Percentiles rank a stretch among this genome's conserved stretches.
Conservation (phyloP, 345 rosid genomes). For the Bruguiera gymnorhiza region DNA sequence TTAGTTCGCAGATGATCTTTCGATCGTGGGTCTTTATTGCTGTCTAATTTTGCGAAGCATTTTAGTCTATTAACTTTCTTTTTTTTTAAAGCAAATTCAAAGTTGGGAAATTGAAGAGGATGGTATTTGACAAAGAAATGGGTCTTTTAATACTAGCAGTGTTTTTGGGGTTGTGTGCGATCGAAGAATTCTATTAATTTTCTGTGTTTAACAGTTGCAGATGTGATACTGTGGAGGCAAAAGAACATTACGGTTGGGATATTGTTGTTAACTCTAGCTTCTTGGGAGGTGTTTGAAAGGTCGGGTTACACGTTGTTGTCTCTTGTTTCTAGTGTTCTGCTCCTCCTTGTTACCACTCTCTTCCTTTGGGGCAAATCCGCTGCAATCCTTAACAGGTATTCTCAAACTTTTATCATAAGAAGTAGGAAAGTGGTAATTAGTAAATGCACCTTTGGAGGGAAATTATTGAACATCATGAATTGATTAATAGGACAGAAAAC, state of each 20-base stretch:
- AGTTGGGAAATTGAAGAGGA: no score
- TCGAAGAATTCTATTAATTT: neutral
- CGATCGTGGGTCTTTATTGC: no score
- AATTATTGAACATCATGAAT: neutral
- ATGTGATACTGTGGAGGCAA: constrained; percentile 83
- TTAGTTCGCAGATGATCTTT: no score
- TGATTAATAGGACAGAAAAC: neutral
- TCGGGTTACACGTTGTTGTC: constrained; percentile 83
- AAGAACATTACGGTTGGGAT: constrained; percentile 61
- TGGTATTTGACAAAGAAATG: no score
- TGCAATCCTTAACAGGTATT: constrained; percentile 77
- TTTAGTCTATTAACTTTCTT: no score
- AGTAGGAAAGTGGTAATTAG: neutral
- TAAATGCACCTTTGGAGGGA: neutral
- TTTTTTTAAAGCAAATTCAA: no score
- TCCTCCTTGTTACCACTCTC: constrained; percentile 70
- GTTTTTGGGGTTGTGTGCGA: neutral
- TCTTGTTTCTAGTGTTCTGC: constrained; percentile 79
- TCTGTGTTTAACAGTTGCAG: constrained; percentile 63
- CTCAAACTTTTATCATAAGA: constrained; percentile 1
- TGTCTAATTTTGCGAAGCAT: no score
- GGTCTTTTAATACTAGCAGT: no score
- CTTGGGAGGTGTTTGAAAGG: constrained; percentile 85
- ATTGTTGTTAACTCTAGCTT: constrained; percentile 60
- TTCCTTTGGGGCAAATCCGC: constrained; percentile 99